Evolutionary conservation across 2,329 filamentous ascomycete genomes (phyloP), one percentile per base, ranked within the genome.

Genomic region (Parasarocladium wereldwijsianum): DNA sequence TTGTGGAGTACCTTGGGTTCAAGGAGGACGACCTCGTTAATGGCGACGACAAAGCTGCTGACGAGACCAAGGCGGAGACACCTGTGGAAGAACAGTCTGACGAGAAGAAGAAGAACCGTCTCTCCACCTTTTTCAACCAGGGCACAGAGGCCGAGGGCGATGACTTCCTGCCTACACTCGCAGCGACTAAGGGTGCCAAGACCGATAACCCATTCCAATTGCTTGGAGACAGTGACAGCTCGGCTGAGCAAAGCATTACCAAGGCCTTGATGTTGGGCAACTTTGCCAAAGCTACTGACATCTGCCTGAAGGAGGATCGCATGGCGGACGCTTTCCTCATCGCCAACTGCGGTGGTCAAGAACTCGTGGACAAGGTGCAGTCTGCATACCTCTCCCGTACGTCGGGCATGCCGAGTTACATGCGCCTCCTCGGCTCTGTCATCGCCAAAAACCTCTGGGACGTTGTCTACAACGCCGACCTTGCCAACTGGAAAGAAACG

Each of bases 381-480:
- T 69, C 80, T 36, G 76, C 85, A 9, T 98, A 98, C 50, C 73
- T 98, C 38, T 78, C 83, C 34, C 78, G 79, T 45, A 84, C 86
- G 53, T 67, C 71, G 6, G 76, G 77, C 34, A 76, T 78, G 17
- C 87, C 92, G 2, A 96, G 87, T 55, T 98, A 98, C 47, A 63
- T 96, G 33, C 78, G 92, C 24, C 66, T 98, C 7, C 66, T 98
- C 32, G 78, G 82, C 30, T 93, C 87, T 5, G 83, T 98, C 30
- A 86, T 93, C 34, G 76, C 81, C 37, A 96, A 96, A 64, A 94
- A 98, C 46, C 66, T 98, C 2, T 96, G 87, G 90, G 90, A 98
- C 56, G 70, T 96, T 26, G 90, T 96, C 6, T 84, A 96, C 57
- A 98, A 98, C 46, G 90, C 87, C 6, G 82, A 94, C 46, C 60